These are phyloP conservation scores for Arthroderma sp. DNA, from an alignment of 2,329 filamentous ascomycete genomes.

Conservation along the genomic window DNA sequence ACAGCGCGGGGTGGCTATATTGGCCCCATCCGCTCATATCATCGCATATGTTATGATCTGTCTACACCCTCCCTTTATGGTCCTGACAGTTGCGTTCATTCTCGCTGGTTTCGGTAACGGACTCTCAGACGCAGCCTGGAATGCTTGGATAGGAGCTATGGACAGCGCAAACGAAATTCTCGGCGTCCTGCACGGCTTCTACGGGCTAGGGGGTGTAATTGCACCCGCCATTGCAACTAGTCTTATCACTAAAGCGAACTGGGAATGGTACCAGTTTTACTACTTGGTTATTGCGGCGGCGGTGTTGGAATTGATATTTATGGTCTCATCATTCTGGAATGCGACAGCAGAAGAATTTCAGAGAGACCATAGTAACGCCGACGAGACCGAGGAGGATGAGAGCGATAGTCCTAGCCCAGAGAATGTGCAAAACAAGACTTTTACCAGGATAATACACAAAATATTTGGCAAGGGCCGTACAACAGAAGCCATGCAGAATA, in stretches of 20 bases:
- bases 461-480: slow-evolving; percentile 13
- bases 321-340: slow-evolving; percentile 46
- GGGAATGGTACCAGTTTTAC: slow-evolving; percentile 60
- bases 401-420: slow-evolving; percentile 6
- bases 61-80: slow-evolving; percentile 56
- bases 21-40: slow-evolving; percentile 50
- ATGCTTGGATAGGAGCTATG: slow-evolving; percentile 55
- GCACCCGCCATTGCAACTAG: slow-evolving; percentile 56
- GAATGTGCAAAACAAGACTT: not conserved
- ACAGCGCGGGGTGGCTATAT: slow-evolving; percentile 57
- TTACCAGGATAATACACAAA: slow-evolving; percentile 1
- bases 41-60: slow-evolving; percentile 52
- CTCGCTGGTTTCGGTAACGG: slow-evolving; percentile 60
- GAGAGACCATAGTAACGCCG: slow-evolving; percentile 24
- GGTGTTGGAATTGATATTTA: slow-evolving; percentile 41
- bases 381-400: slow-evolving; percentile 24
- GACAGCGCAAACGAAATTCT: slow-evolving; percentile 57
- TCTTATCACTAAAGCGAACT: slow-evolving; percentile 50
- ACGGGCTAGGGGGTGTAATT: slow-evolving; percentile 57
- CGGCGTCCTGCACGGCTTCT: slow-evolving; percentile 55
- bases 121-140: slow-evolving; percentile 40
- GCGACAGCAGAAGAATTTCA: slow-evolving; percentile 43
- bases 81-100: slow-evolving; percentile 50
- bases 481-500: slow-evolving; percentile 18
- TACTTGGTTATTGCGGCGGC: slow-evolving; percentile 54